Percentiles rank a stretch among this genome's conserved stretches.
These are phyloP conservation scores for sorghum (Sorghum bicolor) DNA, from an alignment of 176 grass and related monocot species.

Conservation along the genomic window DNA sequence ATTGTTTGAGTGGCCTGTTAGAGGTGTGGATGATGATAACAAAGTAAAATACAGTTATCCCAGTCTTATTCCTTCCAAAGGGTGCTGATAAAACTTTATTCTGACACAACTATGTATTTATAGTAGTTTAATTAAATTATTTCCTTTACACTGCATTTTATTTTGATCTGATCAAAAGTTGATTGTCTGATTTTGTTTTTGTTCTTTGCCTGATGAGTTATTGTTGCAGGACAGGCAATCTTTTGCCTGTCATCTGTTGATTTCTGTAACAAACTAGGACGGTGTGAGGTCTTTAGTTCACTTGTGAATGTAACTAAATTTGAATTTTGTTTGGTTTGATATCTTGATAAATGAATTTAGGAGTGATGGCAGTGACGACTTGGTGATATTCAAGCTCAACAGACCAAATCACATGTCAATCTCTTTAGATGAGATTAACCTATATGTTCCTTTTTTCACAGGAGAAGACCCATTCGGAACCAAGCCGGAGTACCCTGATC, in stretches of 20 bases:
- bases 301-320: too few relatives aligned
- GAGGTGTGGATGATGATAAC: conserved; percentile 60
- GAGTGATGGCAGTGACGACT: too few relatives aligned
- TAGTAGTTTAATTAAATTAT: background rate
- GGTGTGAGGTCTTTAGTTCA: conserved; percentile 41
- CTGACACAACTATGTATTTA: conserved; percentile 31
- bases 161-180: background rate
- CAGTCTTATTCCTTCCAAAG: conserved; percentile 53
- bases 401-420: background rate
- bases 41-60: conserved; percentile 72
- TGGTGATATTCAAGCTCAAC: background rate
- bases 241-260: too few relatives aligned
- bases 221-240: conserved; percentile 21
- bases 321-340: too few relatives aligned
- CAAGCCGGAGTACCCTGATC: too few relatives aligned
- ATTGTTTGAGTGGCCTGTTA: background rate
- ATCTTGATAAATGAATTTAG: too few relatives aligned
- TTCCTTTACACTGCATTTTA: background rate
- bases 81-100: conserved; percentile 51
- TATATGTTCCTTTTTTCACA: too few relatives aligned
- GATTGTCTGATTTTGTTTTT: background rate
- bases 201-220: conserved; percentile 41
- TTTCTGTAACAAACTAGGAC: too few relatives aligned
- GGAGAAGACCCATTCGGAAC: too few relatives aligned
- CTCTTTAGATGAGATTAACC: background rate